Evolutionary conservation across 768 basidiomycete genomes (phyloP).

Genomic region (Butyriboletus loyo): DNA sequence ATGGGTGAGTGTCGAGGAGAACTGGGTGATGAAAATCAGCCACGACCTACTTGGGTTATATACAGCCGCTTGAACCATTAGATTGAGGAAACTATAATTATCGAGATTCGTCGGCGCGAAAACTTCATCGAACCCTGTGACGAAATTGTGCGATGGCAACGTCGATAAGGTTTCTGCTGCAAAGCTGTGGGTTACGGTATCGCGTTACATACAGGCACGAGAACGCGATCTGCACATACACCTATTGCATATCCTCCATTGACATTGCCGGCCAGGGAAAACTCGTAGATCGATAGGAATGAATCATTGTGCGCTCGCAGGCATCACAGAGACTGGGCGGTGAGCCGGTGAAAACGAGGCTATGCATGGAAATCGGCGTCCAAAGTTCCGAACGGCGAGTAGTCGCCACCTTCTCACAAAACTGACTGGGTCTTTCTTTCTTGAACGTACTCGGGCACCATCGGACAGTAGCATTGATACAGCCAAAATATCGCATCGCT

Average conservation of each 20-base stretch:
- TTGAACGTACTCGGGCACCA: background rate
- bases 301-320: too few relatives aligned
- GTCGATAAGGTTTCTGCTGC: background rate
- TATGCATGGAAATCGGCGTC: background rate
- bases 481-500: too few relatives aligned
- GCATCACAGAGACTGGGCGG: background rate
- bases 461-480: too few relatives aligned
- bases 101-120: background rate
- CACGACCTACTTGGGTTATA: background rate
- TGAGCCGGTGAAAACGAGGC: background rate
- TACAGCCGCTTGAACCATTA: background rate
- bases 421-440: too few relatives aligned
- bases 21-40: background rate
- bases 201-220: background rate
- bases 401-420: background rate
- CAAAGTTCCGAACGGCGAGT: background rate
- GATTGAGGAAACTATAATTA: background rate
- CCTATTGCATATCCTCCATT: background rate
- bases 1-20: background rate
- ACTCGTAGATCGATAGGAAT: background rate
- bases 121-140: background rate
- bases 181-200: constrained; percentile 1
- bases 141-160: background rate
- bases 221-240: constrained; percentile 3
- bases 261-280: background rate